Conservation (phyloP, 345 rosid species). For the Laguncularia racemosa region DNA sequence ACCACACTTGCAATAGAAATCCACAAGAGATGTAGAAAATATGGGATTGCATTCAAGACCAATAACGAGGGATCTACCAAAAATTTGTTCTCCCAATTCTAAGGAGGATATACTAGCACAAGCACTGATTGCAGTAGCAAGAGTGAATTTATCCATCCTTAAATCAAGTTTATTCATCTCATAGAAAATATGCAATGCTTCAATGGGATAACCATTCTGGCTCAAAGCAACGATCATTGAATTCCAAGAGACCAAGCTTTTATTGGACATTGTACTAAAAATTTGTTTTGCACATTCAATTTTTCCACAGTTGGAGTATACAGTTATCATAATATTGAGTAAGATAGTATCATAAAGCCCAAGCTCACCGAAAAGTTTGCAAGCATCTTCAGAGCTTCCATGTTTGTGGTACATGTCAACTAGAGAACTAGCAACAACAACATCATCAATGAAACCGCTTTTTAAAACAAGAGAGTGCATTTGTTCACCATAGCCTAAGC, state of each 20-base stretch:
- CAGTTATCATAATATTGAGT: slow-evolving; percentile 73
- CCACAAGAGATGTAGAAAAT: slow-evolving; percentile 67
- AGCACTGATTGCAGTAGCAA: slow-evolving; percentile 60
- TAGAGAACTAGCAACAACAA: slow-evolving; percentile 32
- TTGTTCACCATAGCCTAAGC: slow-evolving; percentile 30
- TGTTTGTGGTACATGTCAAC: slow-evolving; percentile 51
- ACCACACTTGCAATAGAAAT: slow-evolving; percentile 74
- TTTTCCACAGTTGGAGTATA: slow-evolving; percentile 63
- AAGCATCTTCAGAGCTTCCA: slow-evolving; percentile 53
- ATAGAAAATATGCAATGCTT: slow-evolving; percentile 54
- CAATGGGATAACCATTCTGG: slow-evolving; percentile 64
- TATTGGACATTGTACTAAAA: slow-evolving; percentile 42
- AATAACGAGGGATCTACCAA: slow-evolving; percentile 41
- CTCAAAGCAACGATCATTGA: slow-evolving; percentile 68
- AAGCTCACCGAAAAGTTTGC: slow-evolving; percentile 56
- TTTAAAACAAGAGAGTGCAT: slow-evolving; percentile 47
- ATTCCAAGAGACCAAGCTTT: slow-evolving; percentile 84
- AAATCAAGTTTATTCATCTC: slow-evolving; percentile 52
- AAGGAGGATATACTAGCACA: slow-evolving; percentile 59
- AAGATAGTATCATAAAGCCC: slow-evolving; percentile 55
- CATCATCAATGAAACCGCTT: slow-evolving; percentile 33
- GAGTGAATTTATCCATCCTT: slow-evolving; percentile 56
- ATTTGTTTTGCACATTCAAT: slow-evolving; percentile 59
- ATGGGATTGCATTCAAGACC: slow-evolving; percentile 66
- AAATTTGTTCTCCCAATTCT: slow-evolving; percentile 74